A percentile compares a stretch with the other conserved stretches of the same genome.
Conservation (phyloP, 140 eudicot species). For the Erigeron philadelphicus region DNA sequence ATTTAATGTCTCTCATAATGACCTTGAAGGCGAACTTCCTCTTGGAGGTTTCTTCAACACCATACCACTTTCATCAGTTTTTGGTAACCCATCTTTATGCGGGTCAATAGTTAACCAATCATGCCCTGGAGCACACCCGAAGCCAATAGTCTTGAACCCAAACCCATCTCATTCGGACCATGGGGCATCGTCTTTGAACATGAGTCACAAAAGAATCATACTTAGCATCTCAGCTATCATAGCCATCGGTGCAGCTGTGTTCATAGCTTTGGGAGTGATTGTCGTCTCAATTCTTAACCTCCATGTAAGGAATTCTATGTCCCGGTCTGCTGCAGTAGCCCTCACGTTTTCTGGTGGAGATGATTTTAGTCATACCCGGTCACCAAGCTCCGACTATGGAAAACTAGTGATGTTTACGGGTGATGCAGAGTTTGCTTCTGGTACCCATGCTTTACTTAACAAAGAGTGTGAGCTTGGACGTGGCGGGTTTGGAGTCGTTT, state of each 20-base stretch:
- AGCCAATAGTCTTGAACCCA: conserved; percentile 92
- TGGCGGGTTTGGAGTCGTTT: conserved; percentile 90
- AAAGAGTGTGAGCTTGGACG: conserved; percentile 84
- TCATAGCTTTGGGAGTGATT: conserved; percentile 76
- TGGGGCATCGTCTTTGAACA: conserved; percentile 37
- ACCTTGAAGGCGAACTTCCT: conserved; percentile 82
- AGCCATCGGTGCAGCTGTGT: conserved; percentile 88
- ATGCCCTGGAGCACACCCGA: conserved; percentile 90
- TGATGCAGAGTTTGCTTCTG: conserved; percentile 65
- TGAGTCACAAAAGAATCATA: conserved; percentile 58
- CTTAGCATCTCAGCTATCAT: conserved; percentile 79
- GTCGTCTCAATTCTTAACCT: conserved; percentile 63
- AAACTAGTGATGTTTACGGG: conserved; percentile 89
- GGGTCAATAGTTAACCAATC: conserved; percentile 74
- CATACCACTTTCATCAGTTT: conserved; percentile 70
- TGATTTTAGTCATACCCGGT: conserved; percentile 66
- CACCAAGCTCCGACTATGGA: conserved; percentile 65
- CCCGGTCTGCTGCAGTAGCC: conserved; percentile 53
- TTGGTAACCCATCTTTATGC: conserved; percentile 71
- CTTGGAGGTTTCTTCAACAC: conserved; percentile 83
- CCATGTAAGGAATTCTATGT: conserved; percentile 48
- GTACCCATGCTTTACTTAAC: conserved; percentile 67
- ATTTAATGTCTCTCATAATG: conserved; percentile 73
- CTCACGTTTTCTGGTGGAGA: conserved; percentile 54
- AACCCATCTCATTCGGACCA: conserved; percentile 61